Evolutionary conservation across 2,329 filamentous ascomycete genomes (phyloP), one percentile per base, ranked within the genome.

Genomic region (Xylariaceae sp.): DNA sequence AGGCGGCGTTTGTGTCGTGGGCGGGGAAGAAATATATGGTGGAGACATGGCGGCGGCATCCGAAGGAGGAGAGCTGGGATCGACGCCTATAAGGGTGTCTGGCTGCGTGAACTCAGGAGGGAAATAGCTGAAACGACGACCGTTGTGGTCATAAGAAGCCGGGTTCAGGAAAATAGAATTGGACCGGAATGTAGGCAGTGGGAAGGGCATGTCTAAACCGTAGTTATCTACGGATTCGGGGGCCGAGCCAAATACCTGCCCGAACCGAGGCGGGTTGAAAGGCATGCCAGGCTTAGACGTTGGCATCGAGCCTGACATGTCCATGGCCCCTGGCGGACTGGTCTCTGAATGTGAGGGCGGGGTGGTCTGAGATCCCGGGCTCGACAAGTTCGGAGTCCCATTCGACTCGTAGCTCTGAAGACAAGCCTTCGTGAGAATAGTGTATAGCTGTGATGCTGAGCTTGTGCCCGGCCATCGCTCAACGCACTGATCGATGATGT

Each of bases 381-480:
- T 70, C 18, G 72, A 72, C 23, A 71, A 50, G 2, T 62, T 71
- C n/a, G 72, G 72, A 39, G 70, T 74, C 49, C 81, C 77, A 23
- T 80, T 78, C 6, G 77, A 83, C 63, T 92, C 88, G 74, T 96
- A 99, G 67, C 91, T 92, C 72, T 90, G 92, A 68, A 97, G 78
- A 68, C 92, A 96, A 10, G 92, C 92, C 59, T 83, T 85, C 52
- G 93, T 88, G 53, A 99, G 84, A 64, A 90, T 92, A n/a, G 83
- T 81, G 71, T 97, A 97, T 10, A 97, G 82, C 67, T 94, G 85
- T 8, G 90, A 86, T 2, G 92, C 92, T 13, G 91, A 89, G 45
- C 87, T 83, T 1, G 93, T 92, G 9, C 93, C 94, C 0, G 94
- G 94, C 94, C 94, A 97, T 61, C 92, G 83, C 69, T 93, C 89